Conservation (phyloP, 2,329 filamentous ascomycete species). For the Talaromyces sp. region DNA sequence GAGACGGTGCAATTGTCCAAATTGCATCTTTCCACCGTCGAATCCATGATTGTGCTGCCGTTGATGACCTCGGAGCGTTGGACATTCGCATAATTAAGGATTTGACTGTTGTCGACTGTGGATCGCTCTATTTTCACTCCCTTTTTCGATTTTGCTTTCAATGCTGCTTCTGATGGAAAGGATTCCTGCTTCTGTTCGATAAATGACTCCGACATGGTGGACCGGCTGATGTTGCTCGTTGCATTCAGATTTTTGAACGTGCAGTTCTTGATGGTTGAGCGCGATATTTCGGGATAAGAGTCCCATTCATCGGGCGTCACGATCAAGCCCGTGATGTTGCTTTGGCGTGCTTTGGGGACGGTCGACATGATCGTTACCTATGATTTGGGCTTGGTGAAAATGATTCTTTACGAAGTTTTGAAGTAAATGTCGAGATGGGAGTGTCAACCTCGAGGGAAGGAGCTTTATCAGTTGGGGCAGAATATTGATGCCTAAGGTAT, state of each 20-base stretch:
- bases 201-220: background rate
- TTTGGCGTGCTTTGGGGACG: slow-evolving; percentile 23
- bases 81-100: slow-evolving; percentile 11
- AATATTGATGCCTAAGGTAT: slow-evolving; percentile 12
- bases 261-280: slow-evolving; percentile 21
- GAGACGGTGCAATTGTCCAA: slow-evolving; percentile 10
- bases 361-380: slow-evolving; percentile 19
- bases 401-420: background rate
- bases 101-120: background rate
- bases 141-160: background rate
- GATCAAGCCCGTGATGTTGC: slow-evolving; percentile 21
- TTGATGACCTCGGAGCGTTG: slow-evolving; percentile 18
- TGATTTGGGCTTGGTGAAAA: background rate
- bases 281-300: slow-evolving; percentile 21
- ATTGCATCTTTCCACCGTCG: slow-evolving; percentile 1
- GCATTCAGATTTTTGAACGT: slow-evolving; percentile 22
- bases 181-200: background rate
- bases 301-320: slow-evolving; percentile 24
- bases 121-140: slow-evolving; percentile 3
- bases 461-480: background rate
- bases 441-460: no score
- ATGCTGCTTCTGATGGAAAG: background rate
- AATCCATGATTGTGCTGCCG: slow-evolving; percentile 13
- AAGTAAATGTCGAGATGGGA: background rate
- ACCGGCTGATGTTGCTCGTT: slow-evolving; percentile 18